A percentile compares a stretch with the other conserved stretches of the same genome.
These are phyloP conservation scores for Sugiyamaella neomexicana DNA, from an alignment of 1,139 yeast species.

Conservation along the genomic window DNA sequence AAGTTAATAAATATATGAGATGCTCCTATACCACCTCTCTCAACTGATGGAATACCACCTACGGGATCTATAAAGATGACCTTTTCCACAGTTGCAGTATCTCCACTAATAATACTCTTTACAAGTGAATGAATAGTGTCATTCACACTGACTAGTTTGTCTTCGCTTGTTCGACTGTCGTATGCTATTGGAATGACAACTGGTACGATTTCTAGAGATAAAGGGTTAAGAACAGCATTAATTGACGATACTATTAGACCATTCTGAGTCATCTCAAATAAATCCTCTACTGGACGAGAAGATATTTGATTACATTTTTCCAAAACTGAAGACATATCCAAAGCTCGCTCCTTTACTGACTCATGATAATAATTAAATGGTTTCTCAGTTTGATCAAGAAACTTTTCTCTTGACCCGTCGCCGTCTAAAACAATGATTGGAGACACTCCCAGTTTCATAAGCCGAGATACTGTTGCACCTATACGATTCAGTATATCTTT, in stretches of 20 bases:
- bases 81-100: slow-evolving; percentile 60
- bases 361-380: slow-evolving; percentile 29
- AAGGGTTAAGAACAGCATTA: slow-evolving; percentile 42
- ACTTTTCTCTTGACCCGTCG: slow-evolving; percentile 36
- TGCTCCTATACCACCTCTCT: slow-evolving; percentile 60
- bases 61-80: slow-evolving; percentile 71
- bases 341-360: slow-evolving; percentile 30
- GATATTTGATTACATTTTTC: slow-evolving; percentile 23
- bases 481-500: slow-evolving; percentile 46
- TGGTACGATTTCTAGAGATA: slow-evolving; percentile 52
- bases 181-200: slow-evolving; percentile 60
- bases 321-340: slow-evolving; percentile 31
- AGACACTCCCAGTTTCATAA: slow-evolving; percentile 53
- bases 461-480: slow-evolving; percentile 51
- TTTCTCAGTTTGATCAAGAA: slow-evolving; percentile 24
- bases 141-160: slow-evolving; percentile 42
- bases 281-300: slow-evolving; percentile 41
- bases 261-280: slow-evolving; percentile 36
- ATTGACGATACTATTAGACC: slow-evolving; percentile 37
- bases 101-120: neutral
- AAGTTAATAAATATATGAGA: slow-evolving; percentile 88
- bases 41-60: slow-evolving; percentile 91
- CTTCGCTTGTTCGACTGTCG: slow-evolving; percentile 44
- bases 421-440: slow-evolving; percentile 45
- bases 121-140: slow-evolving; percentile 42